phyloP scores from a whole-genome alignment of 2,329 filamentous ascomycete species.

The Lasiodiplodia sp. region DNA sequence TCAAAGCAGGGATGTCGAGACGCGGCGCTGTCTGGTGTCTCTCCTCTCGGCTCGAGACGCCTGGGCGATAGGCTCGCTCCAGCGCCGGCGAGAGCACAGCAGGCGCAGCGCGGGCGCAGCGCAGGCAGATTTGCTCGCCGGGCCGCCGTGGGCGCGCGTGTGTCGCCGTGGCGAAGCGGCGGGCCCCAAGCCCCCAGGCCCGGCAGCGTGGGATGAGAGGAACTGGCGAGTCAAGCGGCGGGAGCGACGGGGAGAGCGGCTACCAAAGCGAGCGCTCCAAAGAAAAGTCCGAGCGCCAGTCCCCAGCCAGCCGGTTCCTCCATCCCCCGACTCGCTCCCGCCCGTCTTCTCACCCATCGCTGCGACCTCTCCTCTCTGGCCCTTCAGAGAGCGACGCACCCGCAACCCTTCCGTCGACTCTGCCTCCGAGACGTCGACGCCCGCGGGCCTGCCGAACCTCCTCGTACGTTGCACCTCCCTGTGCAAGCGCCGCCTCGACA shows the following conservation, averaged over 20 bases:
- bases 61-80: constrained; percentile 13
- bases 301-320: constrained; percentile 19
- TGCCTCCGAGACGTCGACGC: constrained; percentile 1
- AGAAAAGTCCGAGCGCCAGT: constrained; percentile 20
- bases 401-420: background rate
- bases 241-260: constrained; percentile 15
- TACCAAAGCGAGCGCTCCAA: constrained; percentile 10
- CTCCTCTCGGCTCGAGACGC: constrained; percentile 24
- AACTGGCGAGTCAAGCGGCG: constrained; percentile 21
- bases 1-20: constrained; percentile 20
- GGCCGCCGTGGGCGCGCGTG: background rate
- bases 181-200: background rate
- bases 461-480: constrained; percentile 22
- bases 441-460: background rate
- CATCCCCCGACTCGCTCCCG: constrained; percentile 19
- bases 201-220: constrained; percentile 13
- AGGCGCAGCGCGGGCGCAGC: constrained; percentile 16
- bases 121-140: background rate
- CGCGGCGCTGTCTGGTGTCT: constrained; percentile 25
- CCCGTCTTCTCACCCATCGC: constrained; percentile 15
- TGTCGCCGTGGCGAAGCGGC: constrained; percentile 23
- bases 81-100: constrained; percentile 8
- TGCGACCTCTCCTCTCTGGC: constrained; percentile 11
- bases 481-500: constrained; percentile 18
- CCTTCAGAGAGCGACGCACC: constrained; percentile 5